A percentile compares a stretch with the other conserved stretches of the same genome.
Conservation (phyloP, 345 rosid genomes). For the Hibiscus tridactylites region DNA sequence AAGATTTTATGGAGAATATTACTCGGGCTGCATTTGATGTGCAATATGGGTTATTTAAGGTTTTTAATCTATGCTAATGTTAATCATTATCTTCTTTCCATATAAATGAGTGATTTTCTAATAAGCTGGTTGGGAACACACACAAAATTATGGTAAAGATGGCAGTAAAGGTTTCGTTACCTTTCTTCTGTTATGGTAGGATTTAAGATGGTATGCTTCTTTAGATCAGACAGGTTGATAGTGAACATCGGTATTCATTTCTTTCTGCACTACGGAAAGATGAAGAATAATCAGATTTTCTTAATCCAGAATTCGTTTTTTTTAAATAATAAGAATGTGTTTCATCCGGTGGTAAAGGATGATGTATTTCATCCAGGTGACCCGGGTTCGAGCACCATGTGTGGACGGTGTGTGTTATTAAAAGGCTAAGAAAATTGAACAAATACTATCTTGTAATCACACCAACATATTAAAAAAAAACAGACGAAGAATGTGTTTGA, state of each 20-base stretch:
- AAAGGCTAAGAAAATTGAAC: too few species aligned
- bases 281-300: background rate
- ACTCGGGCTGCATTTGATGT: constrained; percentile 95
- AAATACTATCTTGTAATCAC: too few species aligned
- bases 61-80: constrained; percentile 16
- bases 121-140: background rate
- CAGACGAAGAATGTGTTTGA: background rate
- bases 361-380: too few species aligned
- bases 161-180: background rate
- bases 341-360: background rate
- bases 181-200: background rate
- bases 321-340: background rate
- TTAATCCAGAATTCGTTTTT: too few species aligned
- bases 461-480: too few species aligned
- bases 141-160: background rate
- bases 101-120: background rate
- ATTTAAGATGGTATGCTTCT: background rate
- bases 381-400: too few species aligned
- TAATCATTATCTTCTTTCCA: background rate
- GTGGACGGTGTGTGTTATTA: too few species aligned
- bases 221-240: background rate
- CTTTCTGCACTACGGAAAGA: background rate
- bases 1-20: constrained; percentile 99
- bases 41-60: constrained; percentile 98
- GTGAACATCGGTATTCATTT: background rate